phyloP scores from a whole-genome alignment of 352 stramenopile species.

The Globisporangium perplexum region DNA sequence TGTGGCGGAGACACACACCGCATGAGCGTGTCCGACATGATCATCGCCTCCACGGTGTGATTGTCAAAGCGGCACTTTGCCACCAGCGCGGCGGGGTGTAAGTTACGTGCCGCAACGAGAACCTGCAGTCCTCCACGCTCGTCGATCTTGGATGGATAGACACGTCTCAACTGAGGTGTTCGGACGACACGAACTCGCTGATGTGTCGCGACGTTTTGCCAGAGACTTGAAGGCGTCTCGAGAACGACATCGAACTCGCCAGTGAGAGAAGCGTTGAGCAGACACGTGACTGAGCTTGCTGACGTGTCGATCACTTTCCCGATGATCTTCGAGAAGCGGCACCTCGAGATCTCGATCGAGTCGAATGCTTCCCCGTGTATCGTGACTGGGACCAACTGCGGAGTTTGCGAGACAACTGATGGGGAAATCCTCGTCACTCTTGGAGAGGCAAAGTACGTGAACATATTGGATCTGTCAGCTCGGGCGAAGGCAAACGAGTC shows the following conservation, averaged over 20 bases:
- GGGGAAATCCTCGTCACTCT: conserved; percentile 22
- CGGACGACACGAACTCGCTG: conserved; percentile 27
- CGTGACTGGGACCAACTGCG: conserved; percentile 14
- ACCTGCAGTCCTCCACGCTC: conserved; percentile 34
- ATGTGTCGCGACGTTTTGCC: conserved; percentile 15
- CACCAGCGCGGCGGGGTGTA: conserved; percentile 14
- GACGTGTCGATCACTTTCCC: neutral
- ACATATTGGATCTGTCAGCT: conserved; percentile 9
- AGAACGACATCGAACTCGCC: conserved; percentile 23
- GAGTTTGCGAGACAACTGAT: conserved; percentile 26
- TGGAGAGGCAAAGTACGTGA: conserved; percentile 21
- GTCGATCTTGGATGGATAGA: conserved; percentile 29
- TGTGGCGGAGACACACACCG: conserved; percentile 24
- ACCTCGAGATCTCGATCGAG: conserved; percentile 15
- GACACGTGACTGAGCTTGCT: conserved; percentile 14
- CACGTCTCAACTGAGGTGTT: conserved; percentile 14
- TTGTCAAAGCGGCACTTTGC: conserved; percentile 35
- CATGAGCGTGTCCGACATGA: conserved; percentile 21
- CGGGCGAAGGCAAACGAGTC: conserved; percentile 22
- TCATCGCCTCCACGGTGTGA: conserved; percentile 16
- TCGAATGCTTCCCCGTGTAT: conserved; percentile 24
- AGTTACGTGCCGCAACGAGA: conserved; percentile 25
- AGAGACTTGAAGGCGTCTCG: conserved; percentile 3
- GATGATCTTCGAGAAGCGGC: conserved; percentile 17
- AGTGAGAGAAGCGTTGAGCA: conserved; percentile 25